phyloP scores from a whole-genome alignment of 441 rosid species.

The Eutrema salsugineum region DNA sequence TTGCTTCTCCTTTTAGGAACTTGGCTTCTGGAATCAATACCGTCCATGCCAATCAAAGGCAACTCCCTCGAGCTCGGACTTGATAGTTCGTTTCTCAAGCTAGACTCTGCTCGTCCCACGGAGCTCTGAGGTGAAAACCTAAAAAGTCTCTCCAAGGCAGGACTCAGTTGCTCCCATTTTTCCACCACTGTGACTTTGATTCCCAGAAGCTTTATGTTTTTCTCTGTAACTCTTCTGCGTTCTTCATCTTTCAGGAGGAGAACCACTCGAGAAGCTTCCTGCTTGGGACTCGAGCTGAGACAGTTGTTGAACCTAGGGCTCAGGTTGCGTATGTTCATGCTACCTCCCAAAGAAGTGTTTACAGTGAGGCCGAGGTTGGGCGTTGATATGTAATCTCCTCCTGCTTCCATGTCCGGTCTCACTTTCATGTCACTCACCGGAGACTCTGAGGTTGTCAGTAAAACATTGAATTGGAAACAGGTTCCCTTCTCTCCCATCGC shows the following conservation, averaged over 20 bases:
- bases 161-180: slow-evolving; percentile 37
- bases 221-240: slow-evolving; percentile 40
- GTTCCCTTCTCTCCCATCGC: slow-evolving; percentile 51
- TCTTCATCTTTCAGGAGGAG: slow-evolving; percentile 48
- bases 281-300: slow-evolving; percentile 35
- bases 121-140: slow-evolving; percentile 37
- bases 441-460: slow-evolving; percentile 27
- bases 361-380: slow-evolving; percentile 21
- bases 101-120: slow-evolving; percentile 2
- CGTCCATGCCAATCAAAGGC: slow-evolving; percentile 34
- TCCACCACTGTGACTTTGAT: slow-evolving; percentile 39
- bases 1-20: slow-evolving; percentile 19
- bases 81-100: slow-evolving; percentile 22
- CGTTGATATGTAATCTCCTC: slow-evolving; percentile 20
- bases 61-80: slow-evolving; percentile 35
- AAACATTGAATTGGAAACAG: slow-evolving; percentile 65
- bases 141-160: slow-evolving; percentile 25
- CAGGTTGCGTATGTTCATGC: slow-evolving; percentile 11
- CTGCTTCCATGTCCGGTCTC: slow-evolving; percentile 25
- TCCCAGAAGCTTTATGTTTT: slow-evolving; percentile 48
- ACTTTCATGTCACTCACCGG: neutral
- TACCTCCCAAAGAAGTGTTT: slow-evolving; percentile 7
- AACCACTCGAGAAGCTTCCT: slow-evolving; percentile 53
- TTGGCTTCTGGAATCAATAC: slow-evolving; percentile 22
- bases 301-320: slow-evolving; percentile 37